Percentiles rank a stretch among this genome's conserved stretches.
These are phyloP conservation scores for Starmera quercuum DNA, from an alignment of 805 yeast species.

Conservation along the genomic window DNA sequence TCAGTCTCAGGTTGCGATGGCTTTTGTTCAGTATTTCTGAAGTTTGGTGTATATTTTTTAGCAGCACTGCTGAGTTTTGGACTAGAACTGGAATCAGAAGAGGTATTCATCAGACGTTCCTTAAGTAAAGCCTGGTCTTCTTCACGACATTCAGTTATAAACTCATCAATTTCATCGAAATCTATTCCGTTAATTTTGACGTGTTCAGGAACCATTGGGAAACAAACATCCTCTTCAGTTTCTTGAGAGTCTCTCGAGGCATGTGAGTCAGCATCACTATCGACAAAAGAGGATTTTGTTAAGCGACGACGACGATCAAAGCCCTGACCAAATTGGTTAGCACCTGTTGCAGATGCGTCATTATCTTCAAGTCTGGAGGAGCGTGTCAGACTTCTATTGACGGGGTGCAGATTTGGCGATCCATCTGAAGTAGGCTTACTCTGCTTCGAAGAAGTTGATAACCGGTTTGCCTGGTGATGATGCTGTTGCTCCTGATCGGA, in stretches of 20 bases:
- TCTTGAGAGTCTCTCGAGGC: slow-evolving; percentile 78
- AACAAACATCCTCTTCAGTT: slow-evolving; percentile 96
- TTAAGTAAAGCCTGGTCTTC: slow-evolving; percentile 29
- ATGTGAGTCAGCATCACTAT: slow-evolving; percentile 63
- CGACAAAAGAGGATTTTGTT: slow-evolving; percentile 30
- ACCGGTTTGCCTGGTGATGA: too few relatives aligned
- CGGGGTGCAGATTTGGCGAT: slow-evolving; percentile 17
- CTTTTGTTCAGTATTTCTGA: background rate
- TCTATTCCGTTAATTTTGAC: slow-evolving; percentile 71
- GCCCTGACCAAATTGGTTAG: slow-evolving; percentile 9
- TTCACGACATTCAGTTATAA: slow-evolving; percentile 53
- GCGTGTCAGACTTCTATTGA: slow-evolving; percentile 12
- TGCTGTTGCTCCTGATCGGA: too few relatives aligned
- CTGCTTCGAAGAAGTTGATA: too few relatives aligned
- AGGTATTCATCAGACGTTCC: slow-evolving; percentile 8
- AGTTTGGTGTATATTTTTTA: slow-evolving; percentile 49
- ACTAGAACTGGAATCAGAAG: slow-evolving; percentile 28
- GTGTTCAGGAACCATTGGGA: slow-evolving; percentile 76
- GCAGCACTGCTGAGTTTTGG: slow-evolving; percentile 44
- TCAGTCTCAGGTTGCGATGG: slow-evolving; percentile 1
- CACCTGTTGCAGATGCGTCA: slow-evolving; percentile 21
- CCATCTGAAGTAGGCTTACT: too few relatives aligned
- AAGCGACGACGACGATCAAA: slow-evolving; percentile 24
- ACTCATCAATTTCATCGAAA: slow-evolving; percentile 84
- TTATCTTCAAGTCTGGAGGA: slow-evolving; percentile 11